These are phyloP conservation scores for Arctium lappa DNA, from an alignment of 129 eudicot species.

Conservation along the genomic window DNA sequence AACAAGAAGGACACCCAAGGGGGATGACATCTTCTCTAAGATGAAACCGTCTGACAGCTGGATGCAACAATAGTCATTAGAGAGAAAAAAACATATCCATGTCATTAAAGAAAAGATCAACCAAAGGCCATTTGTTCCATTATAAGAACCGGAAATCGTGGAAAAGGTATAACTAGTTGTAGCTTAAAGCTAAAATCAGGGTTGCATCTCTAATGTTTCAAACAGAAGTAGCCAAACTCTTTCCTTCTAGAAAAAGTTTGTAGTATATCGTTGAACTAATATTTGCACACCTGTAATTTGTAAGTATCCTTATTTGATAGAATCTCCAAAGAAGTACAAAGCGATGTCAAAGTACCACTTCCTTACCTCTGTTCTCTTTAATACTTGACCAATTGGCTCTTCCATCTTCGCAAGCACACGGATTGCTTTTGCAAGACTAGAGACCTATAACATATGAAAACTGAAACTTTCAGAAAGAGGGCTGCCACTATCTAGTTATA, in stretches of 20 bases:
- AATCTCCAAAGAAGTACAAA: neutral
- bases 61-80: slow-evolving; percentile 25
- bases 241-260: neutral
- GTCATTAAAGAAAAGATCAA: neutral
- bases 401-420: slow-evolving; percentile 96
- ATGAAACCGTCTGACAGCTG: slow-evolving; percentile 90
- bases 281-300: neutral
- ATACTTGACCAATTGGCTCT: slow-evolving; percentile 83
- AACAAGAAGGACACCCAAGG: slow-evolving; percentile 91
- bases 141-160: neutral
- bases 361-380: slow-evolving; percentile 85
- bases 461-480: neutral
- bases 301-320: neutral
- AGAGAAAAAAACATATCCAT: neutral
- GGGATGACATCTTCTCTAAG: slow-evolving; percentile 84
- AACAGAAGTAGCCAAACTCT: neutral
- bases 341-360: neutral
- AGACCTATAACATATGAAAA: slow-evolving; percentile 32
- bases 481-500: neutral
- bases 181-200: neutral
- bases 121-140: neutral
- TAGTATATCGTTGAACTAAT: neutral
- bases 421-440: slow-evolving; percentile 84
- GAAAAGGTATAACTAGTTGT: neutral
- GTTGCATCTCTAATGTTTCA: neutral